Evolutionary conservation across 805 yeast species (phyloP).

Genomic region (Yamadazyma endophytica): DNA sequence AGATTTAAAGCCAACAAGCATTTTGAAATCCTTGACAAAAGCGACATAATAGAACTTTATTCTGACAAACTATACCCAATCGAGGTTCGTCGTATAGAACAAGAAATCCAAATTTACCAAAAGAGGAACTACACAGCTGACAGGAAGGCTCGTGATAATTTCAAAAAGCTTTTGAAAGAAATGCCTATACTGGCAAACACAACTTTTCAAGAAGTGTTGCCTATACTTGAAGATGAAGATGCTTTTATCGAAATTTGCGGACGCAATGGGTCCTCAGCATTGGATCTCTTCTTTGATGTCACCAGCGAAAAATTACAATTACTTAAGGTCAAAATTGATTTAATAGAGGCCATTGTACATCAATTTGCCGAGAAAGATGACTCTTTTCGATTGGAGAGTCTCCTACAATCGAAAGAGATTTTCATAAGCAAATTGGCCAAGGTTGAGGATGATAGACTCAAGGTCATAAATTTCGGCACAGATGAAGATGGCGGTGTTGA

Average conservation of each 20-base stretch:
- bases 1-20: slow-evolving; percentile 59
- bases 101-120: slow-evolving; percentile 20
- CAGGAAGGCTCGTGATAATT: slow-evolving; percentile 61
- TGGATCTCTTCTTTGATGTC: slow-evolving; percentile 72
- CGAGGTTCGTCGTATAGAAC: slow-evolving; percentile 16
- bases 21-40: slow-evolving; percentile 45
- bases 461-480: slow-evolving; percentile 15
- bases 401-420: slow-evolving; percentile 10
- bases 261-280: slow-evolving; percentile 70
- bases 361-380: no score
- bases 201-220: slow-evolving; percentile 58
- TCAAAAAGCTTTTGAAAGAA: slow-evolving; percentile 42
- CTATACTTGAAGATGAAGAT: slow-evolving; percentile 48
- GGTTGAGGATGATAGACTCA: slow-evolving; percentile 27
- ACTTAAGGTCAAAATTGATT: slow-evolving; percentile 55
- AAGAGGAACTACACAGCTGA: slow-evolving; percentile 50
- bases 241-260: slow-evolving; percentile 64
- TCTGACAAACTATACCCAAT: slow-evolving; percentile 32
- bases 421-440: slow-evolving; percentile 15
- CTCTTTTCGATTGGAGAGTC: neutral
- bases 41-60: slow-evolving; percentile 59
- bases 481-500: slow-evolving; percentile 18
- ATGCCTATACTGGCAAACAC: slow-evolving; percentile 43
- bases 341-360: slow-evolving; percentile 49
- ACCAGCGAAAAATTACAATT: slow-evolving; percentile 58